Conservation (phyloP, 441 rosid species). For the Raphanus hybrid region DNA sequence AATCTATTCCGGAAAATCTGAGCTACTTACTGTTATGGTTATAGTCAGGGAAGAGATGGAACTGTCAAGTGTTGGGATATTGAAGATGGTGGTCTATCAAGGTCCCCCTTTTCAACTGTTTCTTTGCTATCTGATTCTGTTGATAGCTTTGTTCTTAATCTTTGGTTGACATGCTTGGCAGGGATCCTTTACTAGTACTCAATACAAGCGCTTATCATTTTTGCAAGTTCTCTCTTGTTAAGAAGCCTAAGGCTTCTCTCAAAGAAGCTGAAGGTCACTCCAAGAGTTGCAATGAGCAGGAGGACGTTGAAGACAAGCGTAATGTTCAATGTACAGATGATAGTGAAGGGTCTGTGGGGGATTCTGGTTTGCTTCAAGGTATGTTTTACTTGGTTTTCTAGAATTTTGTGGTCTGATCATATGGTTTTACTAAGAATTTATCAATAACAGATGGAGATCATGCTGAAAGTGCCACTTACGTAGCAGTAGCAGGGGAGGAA, state of each 20-base stretch:
- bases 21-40: conserved; percentile 7
- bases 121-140: conserved; percentile 13
- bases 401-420: conserved; percentile 1
- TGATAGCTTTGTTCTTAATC: conserved; percentile 6
- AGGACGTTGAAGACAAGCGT: conserved; percentile 38
- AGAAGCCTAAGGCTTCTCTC: conserved; percentile 49
- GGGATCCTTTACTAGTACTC: conserved; percentile 63
- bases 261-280: conserved; percentile 41
- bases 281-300: conserved; percentile 34
- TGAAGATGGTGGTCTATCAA: conserved; percentile 79
- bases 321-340: conserved; percentile 37
- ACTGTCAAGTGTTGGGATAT: conserved; percentile 90
- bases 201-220: conserved; percentile 76
- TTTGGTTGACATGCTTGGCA: conserved; percentile 41
- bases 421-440: conserved; percentile 24
- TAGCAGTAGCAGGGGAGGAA: conserved; percentile 83
- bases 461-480: conserved; percentile 50
- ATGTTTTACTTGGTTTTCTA: conserved; percentile 29
- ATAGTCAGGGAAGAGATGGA: conserved; percentile 95
- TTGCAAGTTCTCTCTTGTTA: conserved; percentile 89
- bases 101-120: conserved; percentile 46
- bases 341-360: conserved; percentile 40
- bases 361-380: conserved; percentile 49
- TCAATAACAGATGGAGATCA: conserved; percentile 48
- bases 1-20: neutral